These are phyloP conservation scores for Colletotrichum liriopes DNA, from an alignment of 2,329 filamentous ascomycete species.

Conservation along the genomic window DNA sequence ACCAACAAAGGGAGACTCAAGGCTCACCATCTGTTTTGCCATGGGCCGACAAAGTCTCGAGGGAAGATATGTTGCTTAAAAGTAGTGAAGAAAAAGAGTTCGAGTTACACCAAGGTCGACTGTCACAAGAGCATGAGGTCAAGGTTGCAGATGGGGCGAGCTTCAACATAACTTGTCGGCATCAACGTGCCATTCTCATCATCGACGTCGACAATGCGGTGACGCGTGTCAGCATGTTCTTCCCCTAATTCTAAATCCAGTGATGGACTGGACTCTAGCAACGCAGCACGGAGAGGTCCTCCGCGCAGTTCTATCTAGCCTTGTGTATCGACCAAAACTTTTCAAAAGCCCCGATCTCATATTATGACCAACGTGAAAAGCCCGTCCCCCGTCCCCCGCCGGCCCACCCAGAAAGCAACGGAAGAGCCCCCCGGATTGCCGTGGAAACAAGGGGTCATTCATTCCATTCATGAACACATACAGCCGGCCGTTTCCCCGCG, in stretches of 20 bases:
- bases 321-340: conserved; percentile 22
- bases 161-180: background rate
- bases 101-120: background rate
- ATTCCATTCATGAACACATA: conserved; percentile 17
- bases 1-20: no score
- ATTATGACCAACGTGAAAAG: conserved; percentile 24
- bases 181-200: conserved; percentile 5
- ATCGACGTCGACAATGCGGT: conserved; percentile 2
- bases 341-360: conserved; percentile 12
- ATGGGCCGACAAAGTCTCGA: no score
- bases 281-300: background rate
- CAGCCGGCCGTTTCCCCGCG: background rate
- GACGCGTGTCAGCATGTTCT: background rate
- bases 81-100: background rate
- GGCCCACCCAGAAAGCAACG: background rate
- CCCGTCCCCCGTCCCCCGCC: background rate
- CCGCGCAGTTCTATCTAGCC: conserved; percentile 10
- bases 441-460: background rate
- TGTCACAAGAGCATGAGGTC: background rate
- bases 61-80: no score
- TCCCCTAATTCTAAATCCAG: conserved; percentile 7
- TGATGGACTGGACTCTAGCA: background rate
- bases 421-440: background rate
- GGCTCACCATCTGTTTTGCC: no score
- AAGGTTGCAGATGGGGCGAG: background rate